Conservation (phyloP, 208 protist species). For the Trypanosoma cruzi region DNA sequence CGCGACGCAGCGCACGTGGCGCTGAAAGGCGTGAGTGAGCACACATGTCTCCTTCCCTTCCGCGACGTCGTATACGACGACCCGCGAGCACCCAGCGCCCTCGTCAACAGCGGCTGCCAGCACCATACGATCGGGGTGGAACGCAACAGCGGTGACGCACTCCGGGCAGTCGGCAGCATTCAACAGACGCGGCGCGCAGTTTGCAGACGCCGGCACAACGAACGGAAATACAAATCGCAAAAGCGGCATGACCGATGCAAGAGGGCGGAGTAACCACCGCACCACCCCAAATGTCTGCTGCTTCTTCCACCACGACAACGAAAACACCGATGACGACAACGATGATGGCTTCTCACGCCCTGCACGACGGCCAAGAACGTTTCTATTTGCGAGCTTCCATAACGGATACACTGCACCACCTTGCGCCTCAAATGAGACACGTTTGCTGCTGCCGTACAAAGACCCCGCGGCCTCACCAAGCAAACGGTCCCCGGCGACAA, state of each 20-base stretch:
- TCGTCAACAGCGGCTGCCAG: constrained; percentile 75
- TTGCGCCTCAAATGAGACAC: constrained; percentile 39
- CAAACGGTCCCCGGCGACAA: constrained; percentile 41
- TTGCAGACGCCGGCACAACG: constrained; percentile 35
- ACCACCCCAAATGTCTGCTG: constrained; percentile 6
- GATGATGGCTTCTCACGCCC: neutral
- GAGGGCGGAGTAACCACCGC: constrained; percentile 24
- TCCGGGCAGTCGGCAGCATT: constrained; percentile 38
- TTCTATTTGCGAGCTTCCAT: constrained; percentile 44
- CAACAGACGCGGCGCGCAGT: constrained; percentile 8
- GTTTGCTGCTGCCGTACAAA: constrained; percentile 51
- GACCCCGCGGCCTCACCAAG: constrained; percentile 67
- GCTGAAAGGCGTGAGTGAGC: constrained; percentile 81
- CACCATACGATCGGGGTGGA: constrained; percentile 56
- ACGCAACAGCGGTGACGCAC: constrained; percentile 55
- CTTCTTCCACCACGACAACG: neutral
- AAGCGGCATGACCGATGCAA: constrained; percentile 41
- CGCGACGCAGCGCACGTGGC: constrained; percentile 46
- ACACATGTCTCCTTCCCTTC: constrained; percentile 36
- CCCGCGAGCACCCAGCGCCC: constrained; percentile 41
- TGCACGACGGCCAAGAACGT: constrained; percentile 29
- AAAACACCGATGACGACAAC: neutral
- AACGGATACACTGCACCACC: constrained; percentile 61
- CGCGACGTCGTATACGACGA: constrained; percentile 67
- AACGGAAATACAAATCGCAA: constrained; percentile 57